Percentiles rank a stretch among this genome's conserved stretches.
phyloP scores from a whole-genome alignment of 148 eudicot genomes.

The Silene uniflora region DNA sequence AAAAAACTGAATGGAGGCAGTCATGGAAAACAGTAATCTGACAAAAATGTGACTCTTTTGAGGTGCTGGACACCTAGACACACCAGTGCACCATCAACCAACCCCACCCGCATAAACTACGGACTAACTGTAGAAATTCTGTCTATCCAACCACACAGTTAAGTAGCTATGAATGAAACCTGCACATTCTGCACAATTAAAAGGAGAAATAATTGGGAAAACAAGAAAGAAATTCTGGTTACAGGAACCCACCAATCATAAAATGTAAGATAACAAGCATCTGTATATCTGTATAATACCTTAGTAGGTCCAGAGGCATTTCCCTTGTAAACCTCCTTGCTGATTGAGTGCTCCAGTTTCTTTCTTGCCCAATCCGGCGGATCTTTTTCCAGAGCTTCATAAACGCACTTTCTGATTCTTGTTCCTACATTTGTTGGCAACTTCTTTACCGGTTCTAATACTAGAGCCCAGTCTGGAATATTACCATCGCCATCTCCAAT shows the following conservation, averaged over 20 bases:
- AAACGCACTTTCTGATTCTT: slow-evolving; percentile 59
- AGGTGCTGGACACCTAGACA: too few relatives aligned
- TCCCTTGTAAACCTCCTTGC: slow-evolving; percentile 77
- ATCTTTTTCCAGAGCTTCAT: slow-evolving; percentile 54
- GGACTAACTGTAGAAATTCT: not conserved
- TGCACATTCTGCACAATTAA: not conserved
- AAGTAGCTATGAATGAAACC: not conserved
- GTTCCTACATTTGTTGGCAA: slow-evolving; percentile 87
- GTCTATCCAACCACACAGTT: not conserved
- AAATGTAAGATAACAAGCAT: not conserved
- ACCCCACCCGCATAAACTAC: too few relatives aligned
- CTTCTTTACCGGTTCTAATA: slow-evolving; percentile 67
- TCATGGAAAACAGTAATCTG: too few relatives aligned
- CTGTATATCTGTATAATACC: slow-evolving; percentile 31
- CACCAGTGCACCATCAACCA: too few relatives aligned
- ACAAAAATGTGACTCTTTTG: too few relatives aligned
- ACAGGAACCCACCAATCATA: not conserved
- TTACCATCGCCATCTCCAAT: slow-evolving; percentile 27
- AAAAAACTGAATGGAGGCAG: too few relatives aligned
- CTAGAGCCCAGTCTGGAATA: slow-evolving; percentile 65
- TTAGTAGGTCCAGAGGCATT: slow-evolving; percentile 85
- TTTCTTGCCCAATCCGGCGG: slow-evolving; percentile 81
- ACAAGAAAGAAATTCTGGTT: not conserved
- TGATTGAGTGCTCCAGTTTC: slow-evolving; percentile 64
- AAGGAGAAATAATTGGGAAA: not conserved